Conservation (phyloP, 2,329 filamentous ascomycete species). For the Stachybotrys echinatus region DNA sequence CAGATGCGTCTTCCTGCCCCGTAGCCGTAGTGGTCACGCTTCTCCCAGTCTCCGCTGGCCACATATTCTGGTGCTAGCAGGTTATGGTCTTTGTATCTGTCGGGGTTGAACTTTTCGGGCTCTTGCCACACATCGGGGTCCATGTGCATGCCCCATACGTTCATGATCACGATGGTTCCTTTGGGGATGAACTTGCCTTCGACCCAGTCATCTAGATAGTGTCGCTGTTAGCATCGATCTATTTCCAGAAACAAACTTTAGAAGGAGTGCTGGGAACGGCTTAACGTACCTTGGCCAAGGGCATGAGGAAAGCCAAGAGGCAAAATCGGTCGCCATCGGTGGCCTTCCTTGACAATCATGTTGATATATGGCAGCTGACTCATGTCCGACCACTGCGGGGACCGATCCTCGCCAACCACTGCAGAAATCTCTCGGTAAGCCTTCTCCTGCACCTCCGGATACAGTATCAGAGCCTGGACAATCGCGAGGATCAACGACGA, state of each 20-base stretch:
- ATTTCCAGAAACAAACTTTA: too few relatives aligned
- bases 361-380: slow-evolving; percentile 33
- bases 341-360: slow-evolving; percentile 33
- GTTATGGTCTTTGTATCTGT: too few relatives aligned
- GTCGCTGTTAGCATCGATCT: too few relatives aligned
- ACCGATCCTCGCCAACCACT: slow-evolving; percentile 26
- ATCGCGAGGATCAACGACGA: not conserved
- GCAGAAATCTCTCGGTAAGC: slow-evolving; percentile 35
- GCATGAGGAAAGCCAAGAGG: slow-evolving; percentile 29
- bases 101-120: slow-evolving; percentile 19
- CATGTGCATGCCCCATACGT: slow-evolving; percentile 24
- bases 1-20: slow-evolving; percentile 29
- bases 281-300: slow-evolving; percentile 23
- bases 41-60: too few relatives aligned
- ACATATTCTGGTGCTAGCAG: too few relatives aligned
- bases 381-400: slow-evolving; percentile 31
- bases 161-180: slow-evolving; percentile 27
- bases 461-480: not conserved
- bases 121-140: slow-evolving; percentile 10
- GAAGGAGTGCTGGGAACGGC: too few relatives aligned
- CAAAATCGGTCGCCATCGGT: slow-evolving; percentile 34
- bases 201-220: slow-evolving; percentile 20
- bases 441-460: slow-evolving; percentile 26
- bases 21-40: slow-evolving; percentile 18
- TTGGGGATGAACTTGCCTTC: slow-evolving; percentile 34